These are phyloP conservation scores for Laetiporus sulphureus DNA, from an alignment of 1,284 basidiomycete species.

Conservation along the genomic window DNA sequence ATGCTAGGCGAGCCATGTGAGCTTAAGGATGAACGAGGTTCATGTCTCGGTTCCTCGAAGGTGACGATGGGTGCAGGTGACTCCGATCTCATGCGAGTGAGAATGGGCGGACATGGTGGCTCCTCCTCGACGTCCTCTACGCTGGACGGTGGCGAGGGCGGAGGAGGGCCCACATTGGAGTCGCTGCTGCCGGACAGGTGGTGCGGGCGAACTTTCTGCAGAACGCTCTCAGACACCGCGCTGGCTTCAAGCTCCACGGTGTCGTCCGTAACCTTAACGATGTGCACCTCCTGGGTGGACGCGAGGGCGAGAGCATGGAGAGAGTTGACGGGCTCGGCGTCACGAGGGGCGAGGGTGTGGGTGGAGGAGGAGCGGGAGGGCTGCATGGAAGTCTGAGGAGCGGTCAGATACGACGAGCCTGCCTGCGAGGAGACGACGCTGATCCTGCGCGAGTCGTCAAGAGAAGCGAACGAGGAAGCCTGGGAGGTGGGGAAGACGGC, in stretches of 20 bases:
- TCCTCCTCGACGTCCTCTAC: conserved; percentile 32
- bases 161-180: conserved; percentile 45
- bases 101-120: too few species aligned
- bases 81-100: too few species aligned
- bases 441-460: conserved; percentile 19
- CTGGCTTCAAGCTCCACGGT: conserved; percentile 35
- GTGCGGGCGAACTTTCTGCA: conserved; percentile 31
- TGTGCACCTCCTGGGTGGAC: conserved; percentile 39
- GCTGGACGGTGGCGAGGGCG: conserved; percentile 62
- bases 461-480: conserved; percentile 18
- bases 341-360: conserved; percentile 21
- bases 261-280: conserved; percentile 45
- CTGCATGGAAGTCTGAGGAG: conserved; percentile 14
- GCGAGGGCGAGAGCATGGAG: conserved; percentile 26
- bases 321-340: conserved; percentile 24
- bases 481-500: too few species aligned
- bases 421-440: conserved; percentile 18
- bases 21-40: conserved; percentile 21
- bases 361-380: conserved; percentile 31
- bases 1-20: conserved; percentile 14
- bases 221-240: conserved; percentile 30
- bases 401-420: conserved; percentile 19
- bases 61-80: too few species aligned
- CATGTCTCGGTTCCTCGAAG: conserved; percentile 29
- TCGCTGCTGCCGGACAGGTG: conserved; percentile 13